phyloP scores from a whole-genome alignment of 2,329 filamentous ascomycete genomes.

The Nigrograna mackinnonii region DNA sequence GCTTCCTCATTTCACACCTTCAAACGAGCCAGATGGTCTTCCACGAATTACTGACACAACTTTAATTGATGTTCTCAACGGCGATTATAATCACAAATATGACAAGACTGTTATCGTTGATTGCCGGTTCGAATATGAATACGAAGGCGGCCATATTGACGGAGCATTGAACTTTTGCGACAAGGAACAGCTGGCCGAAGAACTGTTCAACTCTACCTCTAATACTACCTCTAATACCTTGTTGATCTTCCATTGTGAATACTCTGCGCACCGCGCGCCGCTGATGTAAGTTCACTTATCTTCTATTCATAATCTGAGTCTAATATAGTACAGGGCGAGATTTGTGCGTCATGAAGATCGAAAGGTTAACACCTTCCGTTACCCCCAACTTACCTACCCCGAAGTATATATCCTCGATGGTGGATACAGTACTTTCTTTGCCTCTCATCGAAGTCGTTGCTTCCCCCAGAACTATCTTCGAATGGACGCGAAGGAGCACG shows the following conservation, averaged over 20 bases:
- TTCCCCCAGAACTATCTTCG: conserved; percentile 95
- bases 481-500: conserved; percentile 92
- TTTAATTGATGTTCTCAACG: conserved; percentile 84
- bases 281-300: conserved; percentile 4
- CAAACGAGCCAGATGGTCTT: conserved; percentile 81
- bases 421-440: conserved; percentile 93
- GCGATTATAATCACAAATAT: conserved; percentile 75
- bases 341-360: conserved; percentile 90
- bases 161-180: conserved; percentile 96
- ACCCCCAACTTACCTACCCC: conserved; percentile 89
- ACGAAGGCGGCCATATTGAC: conserved; percentile 92
- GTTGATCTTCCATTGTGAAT: conserved; percentile 96
- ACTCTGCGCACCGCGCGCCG: conserved; percentile 89
- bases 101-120: conserved; percentile 87
- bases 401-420: conserved; percentile 97
- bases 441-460: conserved; percentile 76
- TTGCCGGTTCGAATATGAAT: conserved; percentile 98
- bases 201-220: conserved; percentile 69
- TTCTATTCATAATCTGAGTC: conserved; percentile 1
- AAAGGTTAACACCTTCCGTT: conserved; percentile 79
- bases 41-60: conserved; percentile 84
- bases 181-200: conserved; percentile 80
- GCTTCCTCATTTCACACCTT: conserved; percentile 81
- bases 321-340: conserved; percentile 63
- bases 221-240: conserved; percentile 69